Base-by-base conservation (phyloP, 129 eudicot species). In the Flaveria robusta region DNA sequence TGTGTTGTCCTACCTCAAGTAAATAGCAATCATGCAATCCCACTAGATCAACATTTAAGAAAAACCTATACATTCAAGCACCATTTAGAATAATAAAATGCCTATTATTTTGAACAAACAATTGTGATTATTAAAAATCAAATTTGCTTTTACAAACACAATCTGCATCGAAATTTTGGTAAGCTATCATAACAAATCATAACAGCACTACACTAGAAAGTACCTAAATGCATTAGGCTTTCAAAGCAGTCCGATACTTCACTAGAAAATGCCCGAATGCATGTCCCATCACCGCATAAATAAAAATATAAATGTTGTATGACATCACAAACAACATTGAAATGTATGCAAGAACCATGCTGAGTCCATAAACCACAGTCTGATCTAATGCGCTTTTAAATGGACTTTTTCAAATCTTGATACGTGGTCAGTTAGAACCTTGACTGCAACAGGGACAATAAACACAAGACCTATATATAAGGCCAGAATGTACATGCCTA, bases 261-360 rank as follows among this genome's bases (percentile, higher is more conserved):
- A 79, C 83, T 3, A 87, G 19, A 49, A 87, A 84, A 55, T 37
- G 80, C 45, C 96, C 96, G 12, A 80, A 12, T 47, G 73, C 67
- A 68, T 85, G 92, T 24, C 92, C 90, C 31, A 63, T 70, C 27
- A 88, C 89, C 19, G 80, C 89, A 10, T 50, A 56, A 12, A 86
- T 41, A 24, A 90, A 85, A 37, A 87, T 77, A 31, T 91, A 92
- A 71, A 82, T 45, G 60, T 90, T 90, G 63, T 79, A 90, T 0
- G 92, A 85, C 96, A 90, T 90, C 51, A 90, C 96, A 3, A 87
- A 54, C 45, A 90, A 86, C 92, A 90, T 90, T 2, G 87, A 76
- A 71, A 86, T 16, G 82, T 90, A 90, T 11, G 86, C 86, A n/a
- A 90, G 79, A 7, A 74, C 85, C 85, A 77, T 86, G 0, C 87